Conservation (phyloP, 2,329 filamentous ascomycete species). For the Didymosphaeria variabile region DNA sequence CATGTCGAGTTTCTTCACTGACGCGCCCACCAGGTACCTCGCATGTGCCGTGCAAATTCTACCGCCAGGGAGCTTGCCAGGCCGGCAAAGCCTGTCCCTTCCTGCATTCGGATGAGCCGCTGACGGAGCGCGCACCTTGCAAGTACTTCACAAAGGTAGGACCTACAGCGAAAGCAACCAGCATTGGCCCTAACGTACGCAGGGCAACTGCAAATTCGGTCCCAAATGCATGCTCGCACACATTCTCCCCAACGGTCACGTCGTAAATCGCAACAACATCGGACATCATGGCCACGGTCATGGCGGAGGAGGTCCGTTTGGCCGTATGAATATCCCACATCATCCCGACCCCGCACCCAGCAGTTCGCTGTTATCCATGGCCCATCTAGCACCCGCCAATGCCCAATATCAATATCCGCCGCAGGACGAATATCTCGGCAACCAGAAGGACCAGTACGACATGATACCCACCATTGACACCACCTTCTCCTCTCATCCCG, state of each 20-base stretch:
- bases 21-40: slow-evolving; percentile 74
- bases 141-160: slow-evolving; percentile 98
- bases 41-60: slow-evolving; percentile 99
- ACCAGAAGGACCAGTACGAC: slow-evolving; percentile 54
- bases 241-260: slow-evolving; percentile 89
- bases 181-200: slow-evolving; percentile 10
- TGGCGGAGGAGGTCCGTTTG: slow-evolving; percentile 67
- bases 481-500: slow-evolving; percentile 65
- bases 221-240: slow-evolving; percentile 97
- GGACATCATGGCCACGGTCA: slow-evolving; percentile 52
- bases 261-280: slow-evolving; percentile 76
- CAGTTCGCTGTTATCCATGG: slow-evolving; percentile 72
- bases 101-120: slow-evolving; percentile 87
- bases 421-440: slow-evolving; percentile 52
- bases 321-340: slow-evolving; percentile 71
- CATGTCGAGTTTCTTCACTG: slow-evolving; percentile 12
- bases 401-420: slow-evolving; percentile 52
- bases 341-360: slow-evolving; percentile 78
- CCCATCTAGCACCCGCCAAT: slow-evolving; percentile 51
- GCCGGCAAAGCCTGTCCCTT: slow-evolving; percentile 96
- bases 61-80: slow-evolving; percentile 93
- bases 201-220: slow-evolving; percentile 99
- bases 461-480: slow-evolving; percentile 66
- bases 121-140: slow-evolving; percentile 86
- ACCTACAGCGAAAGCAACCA: not conserved